A percentile compares a stretch with the other conserved stretches of the same genome.
Conservation (phyloP, 2,329 filamentous ascomycete genomes). For the Didymella lethalis region DNA sequence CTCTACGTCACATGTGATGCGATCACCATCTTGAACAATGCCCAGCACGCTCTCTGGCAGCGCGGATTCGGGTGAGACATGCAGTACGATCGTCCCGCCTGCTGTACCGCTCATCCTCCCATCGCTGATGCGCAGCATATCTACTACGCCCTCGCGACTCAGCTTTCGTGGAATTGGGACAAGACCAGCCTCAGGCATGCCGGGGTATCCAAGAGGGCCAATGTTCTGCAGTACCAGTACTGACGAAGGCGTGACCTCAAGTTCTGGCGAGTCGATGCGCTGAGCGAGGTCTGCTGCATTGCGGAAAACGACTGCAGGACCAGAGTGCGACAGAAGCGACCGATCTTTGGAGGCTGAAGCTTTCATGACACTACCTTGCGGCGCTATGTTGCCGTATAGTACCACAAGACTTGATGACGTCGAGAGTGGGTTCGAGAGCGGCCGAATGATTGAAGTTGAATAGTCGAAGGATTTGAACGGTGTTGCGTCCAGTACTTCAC, state of each 20-base stretch:
- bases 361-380: slow-evolving; percentile 87
- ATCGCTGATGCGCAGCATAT: slow-evolving; percentile 64
- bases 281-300: slow-evolving; percentile 79
- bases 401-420: slow-evolving; percentile 82
- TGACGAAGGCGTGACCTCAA: slow-evolving; percentile 75
- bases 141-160: slow-evolving; percentile 56
- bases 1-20: slow-evolving; percentile 57
- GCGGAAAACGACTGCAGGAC: slow-evolving; percentile 80
- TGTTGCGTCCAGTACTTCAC: slow-evolving; percentile 76
- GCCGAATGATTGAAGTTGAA: slow-evolving; percentile 39
- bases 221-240: slow-evolving; percentile 90
- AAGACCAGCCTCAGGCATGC: slow-evolving; percentile 91
- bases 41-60: slow-evolving; percentile 59
- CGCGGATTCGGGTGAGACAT: slow-evolving; percentile 62
- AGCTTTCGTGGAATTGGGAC: slow-evolving; percentile 78
- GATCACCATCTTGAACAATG: slow-evolving; percentile 58
- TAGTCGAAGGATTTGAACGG: slow-evolving; percentile 67
- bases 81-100: slow-evolving; percentile 63
- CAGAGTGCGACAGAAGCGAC: slow-evolving; percentile 71
- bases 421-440: slow-evolving; percentile 82
- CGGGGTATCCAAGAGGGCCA: slow-evolving; percentile 86
- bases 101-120: slow-evolving; percentile 65
- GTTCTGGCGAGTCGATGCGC: slow-evolving; percentile 73
- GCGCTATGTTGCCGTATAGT: slow-evolving; percentile 83
- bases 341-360: slow-evolving; percentile 90